Base-by-base conservation (phyloP, 176 grass and related monocot genomes). In the Avena eriantha region DNA sequence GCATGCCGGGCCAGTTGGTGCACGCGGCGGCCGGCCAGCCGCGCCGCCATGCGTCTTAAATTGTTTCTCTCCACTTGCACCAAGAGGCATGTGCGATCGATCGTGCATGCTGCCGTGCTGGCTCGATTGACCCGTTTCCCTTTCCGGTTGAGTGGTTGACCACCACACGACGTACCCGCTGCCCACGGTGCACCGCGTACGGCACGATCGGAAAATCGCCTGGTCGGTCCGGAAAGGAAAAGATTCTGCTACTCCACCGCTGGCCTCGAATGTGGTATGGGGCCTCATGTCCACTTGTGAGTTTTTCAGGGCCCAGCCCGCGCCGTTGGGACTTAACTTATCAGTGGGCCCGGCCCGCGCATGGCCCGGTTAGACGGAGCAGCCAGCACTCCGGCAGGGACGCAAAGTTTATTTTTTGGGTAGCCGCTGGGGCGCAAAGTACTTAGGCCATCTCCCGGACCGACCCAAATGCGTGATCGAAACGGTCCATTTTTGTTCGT, bases 1-100 rank as follows among this genome's bases (percentile, higher is more conserved):
- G 14, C 16, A 10, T 0, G 70, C 10, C 74, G 84, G 74, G 78
- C 74, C 48, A 46, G 60, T 78, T 77, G 84, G 84, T 69, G 84
- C 74, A 69, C 61, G 84, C 61, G 16, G 43, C 70, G 69, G 69
- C 69, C 69, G 69, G 69, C 83, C 72, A 11, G 72, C 83, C 72
- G 41, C 57, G 69, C 36, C 83, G 83, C 56, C 82, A 10, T 17
- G 43, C 17, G 7, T 23, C 58, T 33, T 75, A 74, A 74, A 74
- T 49, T 26, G 3, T 48, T 48, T 26, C 3, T 2, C 43, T 17
- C 43, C 71, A 49, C 43, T 49, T 49, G 71, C 43, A 41, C 39
- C 6, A 4, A 41, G 15, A 68, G 31, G 64, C 65, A 68, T 18
- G 57, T 60, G 57, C 57, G 53, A 17, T 18, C 5, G 59, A 29